These are phyloP conservation scores for Pestalotiopsis fici DNA, from an alignment of 2,329 filamentous ascomycete genomes.

Conservation along the genomic window DNA sequence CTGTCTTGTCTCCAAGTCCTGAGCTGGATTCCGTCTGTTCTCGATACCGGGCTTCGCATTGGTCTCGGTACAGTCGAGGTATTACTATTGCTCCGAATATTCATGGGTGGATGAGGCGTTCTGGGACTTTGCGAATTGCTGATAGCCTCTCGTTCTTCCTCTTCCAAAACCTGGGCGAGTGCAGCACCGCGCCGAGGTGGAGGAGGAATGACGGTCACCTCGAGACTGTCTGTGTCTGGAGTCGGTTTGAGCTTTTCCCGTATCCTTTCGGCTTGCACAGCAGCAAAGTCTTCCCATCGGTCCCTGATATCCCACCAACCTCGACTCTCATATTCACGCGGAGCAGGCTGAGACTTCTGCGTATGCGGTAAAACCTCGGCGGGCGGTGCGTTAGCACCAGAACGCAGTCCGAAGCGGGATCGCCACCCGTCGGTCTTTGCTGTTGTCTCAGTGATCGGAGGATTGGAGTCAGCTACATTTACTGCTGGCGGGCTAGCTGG, in stretches of 20 bases:
- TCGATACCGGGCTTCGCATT: conserved; percentile 15
- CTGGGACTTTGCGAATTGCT: conserved; percentile 1
- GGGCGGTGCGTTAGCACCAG: conserved; percentile 24
- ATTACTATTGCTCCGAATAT: conserved; percentile 14
- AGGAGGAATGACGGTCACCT: conserved; percentile 62
- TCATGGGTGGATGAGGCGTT: conserved; percentile 13
- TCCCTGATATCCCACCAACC: conserved; percentile 57
- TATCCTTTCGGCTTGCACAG: conserved; percentile 59
- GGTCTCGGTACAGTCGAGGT: conserved; percentile 15
- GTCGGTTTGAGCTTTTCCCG: conserved; percentile 57
- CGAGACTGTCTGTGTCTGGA: conserved; percentile 55
- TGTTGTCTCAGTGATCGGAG: neutral
- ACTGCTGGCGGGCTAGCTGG: conserved; percentile 11
- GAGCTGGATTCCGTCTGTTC: conserved; percentile 14
- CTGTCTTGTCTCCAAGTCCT: conserved; percentile 14
- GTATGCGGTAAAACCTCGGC: conserved; percentile 33
- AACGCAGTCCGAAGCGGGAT: conserved; percentile 23
- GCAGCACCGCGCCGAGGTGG: conserved; percentile 59
- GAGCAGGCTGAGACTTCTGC: conserved; percentile 20
- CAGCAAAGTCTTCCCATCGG: conserved; percentile 63
- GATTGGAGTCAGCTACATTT: neutral
- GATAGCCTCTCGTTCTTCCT: conserved; percentile 38
- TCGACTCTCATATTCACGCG: conserved; percentile 26
- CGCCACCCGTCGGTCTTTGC: conserved; percentile 18
- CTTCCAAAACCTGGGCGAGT: conserved; percentile 57